Percentiles rank a stretch among this genome's conserved stretches.
These are phyloP conservation scores for Chrysoporthe puriensis DNA, from an alignment of 2,329 filamentous ascomycete genomes.

Conservation along the genomic window DNA sequence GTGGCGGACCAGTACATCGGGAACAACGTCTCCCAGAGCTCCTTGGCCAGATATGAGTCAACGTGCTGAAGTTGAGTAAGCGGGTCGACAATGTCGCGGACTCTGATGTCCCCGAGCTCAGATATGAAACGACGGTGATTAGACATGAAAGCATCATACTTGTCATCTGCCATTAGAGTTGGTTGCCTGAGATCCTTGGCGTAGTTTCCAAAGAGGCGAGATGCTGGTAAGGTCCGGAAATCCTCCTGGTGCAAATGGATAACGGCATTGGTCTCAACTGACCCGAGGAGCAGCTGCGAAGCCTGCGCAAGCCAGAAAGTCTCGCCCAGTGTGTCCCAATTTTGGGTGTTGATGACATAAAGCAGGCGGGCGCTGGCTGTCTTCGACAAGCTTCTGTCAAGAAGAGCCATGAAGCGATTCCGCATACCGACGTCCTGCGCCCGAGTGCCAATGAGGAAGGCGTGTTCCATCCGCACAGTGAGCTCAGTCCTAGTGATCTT, in stretches of 20 bases:
- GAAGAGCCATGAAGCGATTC: conserved; percentile 94
- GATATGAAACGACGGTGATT: conserved; percentile 81
- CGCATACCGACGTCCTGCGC: conserved; percentile 96
- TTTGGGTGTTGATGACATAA: conserved; percentile 89
- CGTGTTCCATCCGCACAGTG: conserved; percentile 96
- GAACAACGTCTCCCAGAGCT: conserved; percentile 90
- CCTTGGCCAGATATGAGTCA: conserved; percentile 78
- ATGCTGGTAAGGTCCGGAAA: conserved; percentile 76
- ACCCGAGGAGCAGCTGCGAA: conserved; percentile 88
- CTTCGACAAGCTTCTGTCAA: conserved; percentile 92
- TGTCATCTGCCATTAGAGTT: conserved; percentile 77
- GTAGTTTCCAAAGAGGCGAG: conserved; percentile 73
- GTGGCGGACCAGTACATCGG: conserved; percentile 92
- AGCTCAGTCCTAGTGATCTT: conserved; percentile 94
- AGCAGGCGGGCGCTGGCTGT: conserved; percentile 85
- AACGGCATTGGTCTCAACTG: conserved; percentile 80
- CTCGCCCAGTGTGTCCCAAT: conserved; percentile 94
- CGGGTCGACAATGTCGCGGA: conserved; percentile 87
- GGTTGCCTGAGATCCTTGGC: conserved; percentile 68
- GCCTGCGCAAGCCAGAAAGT: conserved; percentile 98
- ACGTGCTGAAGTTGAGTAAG: conserved; percentile 90
- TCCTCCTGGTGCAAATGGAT: conserved; percentile 83
- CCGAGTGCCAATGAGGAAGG: conserved; percentile 92
- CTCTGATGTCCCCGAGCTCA: conserved; percentile 83
- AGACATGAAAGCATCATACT: conserved; percentile 77